Evolutionary conservation across 495 filamentous ascomycete genomes (phyloP), one percentile per base, ranked within the genome.

Genomic region (Tetracladium marchalianum): DNA sequence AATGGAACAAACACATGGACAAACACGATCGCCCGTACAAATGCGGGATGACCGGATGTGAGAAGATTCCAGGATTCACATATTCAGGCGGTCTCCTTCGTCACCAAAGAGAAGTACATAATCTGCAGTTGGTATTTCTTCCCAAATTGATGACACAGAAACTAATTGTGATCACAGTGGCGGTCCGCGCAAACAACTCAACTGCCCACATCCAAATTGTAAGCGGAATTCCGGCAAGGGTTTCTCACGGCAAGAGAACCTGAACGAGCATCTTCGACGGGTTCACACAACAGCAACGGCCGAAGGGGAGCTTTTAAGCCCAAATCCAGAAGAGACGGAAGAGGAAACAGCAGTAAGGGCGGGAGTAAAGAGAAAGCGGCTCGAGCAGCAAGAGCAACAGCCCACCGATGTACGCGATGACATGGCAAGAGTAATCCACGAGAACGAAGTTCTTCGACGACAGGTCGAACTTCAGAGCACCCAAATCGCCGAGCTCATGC

Each of bases 1-100:
- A 95, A 70, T 95, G 86, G 86, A 87, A 77, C 15, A 55, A 95
- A 66, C 90, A 96, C 62, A 93, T 93, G 87, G 90, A 96, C 67
- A 96, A 95, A 64, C 90, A 96, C 58, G 86, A 90, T 45, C 73
- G 90, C 13, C 90, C 90, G 0, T 95, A 94, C 66, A 83, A 86
- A 48, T 96, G 90, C 62, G 63, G 64, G 18, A 77, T 84, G 19
- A 70, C 72, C 12, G 79, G 77, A 15, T 96, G 90, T 61, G 85
- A 88, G 51, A 94, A 94, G 52, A 75, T 95, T 0, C 83, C 84
- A 51, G 90, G 90, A 15, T 95, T 96, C 66, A 95, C 90, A 11
- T 96, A 95, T 62, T 86, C 82, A 0, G 90, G 90, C 16, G 90
- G 90, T 9, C 76, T 96, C 1, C 63, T 89, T 8, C 77, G 90